Evolutionary conservation across 257 asterid species (phyloP).

Genomic region (Nyctanthes arbortristis): DNA sequence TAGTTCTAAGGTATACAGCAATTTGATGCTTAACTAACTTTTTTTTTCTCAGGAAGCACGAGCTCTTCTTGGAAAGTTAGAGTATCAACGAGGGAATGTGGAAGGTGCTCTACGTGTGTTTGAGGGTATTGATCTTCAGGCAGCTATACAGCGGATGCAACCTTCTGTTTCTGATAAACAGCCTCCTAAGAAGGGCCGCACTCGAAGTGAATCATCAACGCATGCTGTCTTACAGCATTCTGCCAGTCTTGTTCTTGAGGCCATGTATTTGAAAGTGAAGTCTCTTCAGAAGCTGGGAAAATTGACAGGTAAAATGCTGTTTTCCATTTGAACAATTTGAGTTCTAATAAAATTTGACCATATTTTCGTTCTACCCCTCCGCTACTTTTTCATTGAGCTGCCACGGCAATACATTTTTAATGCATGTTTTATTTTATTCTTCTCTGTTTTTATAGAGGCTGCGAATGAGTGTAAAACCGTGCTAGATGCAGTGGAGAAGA

Average conservation of each 20-base stretch:
- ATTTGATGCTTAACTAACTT: slow-evolving; percentile 33
- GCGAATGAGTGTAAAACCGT: slow-evolving; percentile 89
- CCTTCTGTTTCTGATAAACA: slow-evolving; percentile 62
- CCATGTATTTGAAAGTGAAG: slow-evolving; percentile 90
- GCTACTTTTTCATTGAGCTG: slow-evolving; percentile 7
- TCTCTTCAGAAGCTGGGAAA: slow-evolving; percentile 94
- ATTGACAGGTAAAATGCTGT: slow-evolving; percentile 56
- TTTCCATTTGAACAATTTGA: slow-evolving; percentile 9
- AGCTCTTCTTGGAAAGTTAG: slow-evolving; percentile 96
- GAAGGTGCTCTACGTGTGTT: slow-evolving; percentile 96
- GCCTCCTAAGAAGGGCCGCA: slow-evolving; percentile 68
- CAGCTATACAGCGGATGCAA: slow-evolving; percentile 86
- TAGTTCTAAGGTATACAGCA: slow-evolving; percentile 33
- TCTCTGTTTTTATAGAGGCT: slow-evolving; percentile 72
- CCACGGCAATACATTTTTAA: slow-evolving; percentile 12
- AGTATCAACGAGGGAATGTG: slow-evolving; percentile 96
- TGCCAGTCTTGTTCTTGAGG: slow-evolving; percentile 92
- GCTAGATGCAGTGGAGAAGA: slow-evolving; percentile 95
- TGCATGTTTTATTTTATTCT: slow-evolving; percentile 30
- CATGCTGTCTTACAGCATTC: slow-evolving; percentile 74
- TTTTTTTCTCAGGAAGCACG: slow-evolving; percentile 88
- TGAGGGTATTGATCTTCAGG: slow-evolving; percentile 94
- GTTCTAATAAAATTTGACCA: slow-evolving; percentile 10
- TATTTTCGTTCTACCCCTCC: slow-evolving; percentile 1
- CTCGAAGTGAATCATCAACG: slow-evolving; percentile 61